Evolutionary conservation across 2,329 filamentous ascomycete genomes (phyloP).

Genomic region (Pseudocercospora musae): DNA sequence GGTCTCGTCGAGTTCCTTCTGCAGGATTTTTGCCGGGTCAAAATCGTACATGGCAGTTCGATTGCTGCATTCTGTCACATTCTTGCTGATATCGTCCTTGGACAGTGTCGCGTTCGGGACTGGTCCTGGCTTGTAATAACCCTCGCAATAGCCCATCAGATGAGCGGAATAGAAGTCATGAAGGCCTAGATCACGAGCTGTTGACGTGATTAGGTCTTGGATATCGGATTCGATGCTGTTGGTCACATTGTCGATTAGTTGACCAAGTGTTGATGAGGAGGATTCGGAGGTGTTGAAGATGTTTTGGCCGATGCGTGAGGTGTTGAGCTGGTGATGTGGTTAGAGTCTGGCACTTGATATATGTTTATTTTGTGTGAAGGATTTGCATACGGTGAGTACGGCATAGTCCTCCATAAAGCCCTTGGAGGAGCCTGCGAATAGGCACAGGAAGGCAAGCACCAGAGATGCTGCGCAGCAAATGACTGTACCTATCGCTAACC

Average conservation of each 20-base stretch:
- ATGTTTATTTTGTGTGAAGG: neutral
- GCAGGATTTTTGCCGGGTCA: conserved; percentile 51
- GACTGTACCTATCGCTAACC: conserved; percentile 24
- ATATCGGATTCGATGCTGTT: conserved; percentile 40
- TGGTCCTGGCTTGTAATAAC: conserved; percentile 45
- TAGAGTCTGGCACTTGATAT: neutral
- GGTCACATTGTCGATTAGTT: conserved; percentile 32
- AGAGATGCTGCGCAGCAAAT: conserved; percentile 52
- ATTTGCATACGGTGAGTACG: conserved; percentile 50
- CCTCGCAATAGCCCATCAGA: conserved; percentile 58
- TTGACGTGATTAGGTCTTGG: conserved; percentile 32
- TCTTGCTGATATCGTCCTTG: conserved; percentile 43
- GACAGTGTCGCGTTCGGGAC: conserved; percentile 43
- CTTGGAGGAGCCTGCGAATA: conserved; percentile 58
- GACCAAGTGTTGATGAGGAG: neutral
- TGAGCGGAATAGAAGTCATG: conserved; percentile 62
- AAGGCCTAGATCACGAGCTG: conserved; percentile 51
- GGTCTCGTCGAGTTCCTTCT: conserved; percentile 46
- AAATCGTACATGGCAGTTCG: conserved; percentile 55
- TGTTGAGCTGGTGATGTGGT: conserved; percentile 48
- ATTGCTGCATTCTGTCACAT: conserved; percentile 56
- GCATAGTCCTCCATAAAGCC: conserved; percentile 56
- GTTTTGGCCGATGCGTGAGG: conserved; percentile 50
- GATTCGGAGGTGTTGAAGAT: conserved; percentile 28
- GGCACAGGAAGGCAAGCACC: conserved; percentile 56